Base-by-base conservation (phyloP, 768 basidiomycete genomes). In the Rhodotorula sphaerocarpa region DNA sequence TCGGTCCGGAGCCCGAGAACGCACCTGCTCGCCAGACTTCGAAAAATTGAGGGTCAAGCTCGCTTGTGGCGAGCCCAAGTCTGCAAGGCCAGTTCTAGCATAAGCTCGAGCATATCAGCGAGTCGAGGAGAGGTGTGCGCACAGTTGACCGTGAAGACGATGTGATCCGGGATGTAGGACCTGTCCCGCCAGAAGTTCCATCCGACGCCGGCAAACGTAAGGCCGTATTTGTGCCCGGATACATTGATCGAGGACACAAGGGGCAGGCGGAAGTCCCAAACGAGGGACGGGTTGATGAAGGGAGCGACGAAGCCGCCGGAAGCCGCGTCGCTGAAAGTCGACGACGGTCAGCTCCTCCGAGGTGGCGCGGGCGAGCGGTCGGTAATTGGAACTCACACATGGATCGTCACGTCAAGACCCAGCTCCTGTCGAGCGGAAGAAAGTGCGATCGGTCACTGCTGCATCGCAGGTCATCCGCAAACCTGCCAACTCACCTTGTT, bases 191-290 rank as follows among this genome's bases (percentile, higher is more conserved):
- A 75, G 50, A 76, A 31, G 1, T 70, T 70, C 73, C 74, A 76
- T 15, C 75, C 75, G 44, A 75, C 69, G 30, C 75, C 73, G n/a
- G 68, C 71, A 46, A 55, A 63, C 0, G 60, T 59, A 7, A 72
- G 56, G 0, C 70, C 70, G 50, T 68, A 70, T 51, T 70, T 71
- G 69, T 71, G 70, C 0, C 71, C 74, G 10, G 73, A 74, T 7
- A 66, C 65, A 62, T 75, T 76, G 74, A 76, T 76, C 6, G 70
- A 72, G 55, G 67, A 67, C 15, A 76, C 76, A 57, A 73, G 70
- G 11, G 74, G 69, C 5, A 74, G 51, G 21, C 70, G 52, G 67
- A 74, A 76, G 62, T 76, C 76, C 75, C 75, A 76, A 3, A 51
- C 55, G 31, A 75, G 66, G 33, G 73, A 70, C 3, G 75, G 75